phyloP scores from a whole-genome alignment of 164 flowering plant genomes.

The grape (Vitis vinifera) region DNA sequence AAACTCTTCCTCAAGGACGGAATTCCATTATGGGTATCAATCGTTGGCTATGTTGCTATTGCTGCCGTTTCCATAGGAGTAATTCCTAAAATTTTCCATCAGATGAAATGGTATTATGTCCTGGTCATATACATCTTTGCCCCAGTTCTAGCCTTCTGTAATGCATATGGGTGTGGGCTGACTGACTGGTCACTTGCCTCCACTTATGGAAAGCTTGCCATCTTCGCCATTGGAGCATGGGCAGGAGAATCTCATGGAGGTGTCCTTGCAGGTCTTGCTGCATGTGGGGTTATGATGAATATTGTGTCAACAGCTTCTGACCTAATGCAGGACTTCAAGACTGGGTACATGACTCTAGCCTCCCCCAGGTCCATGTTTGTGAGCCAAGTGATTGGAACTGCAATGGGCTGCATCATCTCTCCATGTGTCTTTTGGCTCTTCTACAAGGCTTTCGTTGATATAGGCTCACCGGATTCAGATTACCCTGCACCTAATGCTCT shows the following conservation, averaged over 20 bases:
- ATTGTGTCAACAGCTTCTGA: conserved; percentile 62
- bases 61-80: conserved; percentile 36
- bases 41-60: conserved; percentile 36
- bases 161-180: conserved; percentile 59
- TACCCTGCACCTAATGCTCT: conserved; percentile 47
- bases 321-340: conserved; percentile 63
- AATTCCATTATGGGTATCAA: conserved; percentile 48
- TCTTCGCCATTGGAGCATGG: conserved; percentile 48
- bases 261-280: conserved; percentile 52
- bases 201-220: conserved; percentile 56
- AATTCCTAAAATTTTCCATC: conserved; percentile 51
- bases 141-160: conserved; percentile 55
- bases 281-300: conserved; percentile 65
- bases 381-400: conserved; percentile 54
- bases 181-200: conserved; percentile 62
- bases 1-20: conserved; percentile 51
- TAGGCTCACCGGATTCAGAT: conserved; percentile 8
- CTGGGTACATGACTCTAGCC: conserved; percentile 53
- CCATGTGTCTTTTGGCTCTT: conserved; percentile 57
- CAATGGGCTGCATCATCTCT: conserved; percentile 47
- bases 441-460: conserved; percentile 37
- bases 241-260: conserved; percentile 42
- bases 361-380: conserved; percentile 58
- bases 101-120: conserved; percentile 50
- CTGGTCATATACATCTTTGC: conserved; percentile 40